Base-by-base conservation (phyloP, 163 green algal genomes). In the Scenedesmus sp. region DNA sequence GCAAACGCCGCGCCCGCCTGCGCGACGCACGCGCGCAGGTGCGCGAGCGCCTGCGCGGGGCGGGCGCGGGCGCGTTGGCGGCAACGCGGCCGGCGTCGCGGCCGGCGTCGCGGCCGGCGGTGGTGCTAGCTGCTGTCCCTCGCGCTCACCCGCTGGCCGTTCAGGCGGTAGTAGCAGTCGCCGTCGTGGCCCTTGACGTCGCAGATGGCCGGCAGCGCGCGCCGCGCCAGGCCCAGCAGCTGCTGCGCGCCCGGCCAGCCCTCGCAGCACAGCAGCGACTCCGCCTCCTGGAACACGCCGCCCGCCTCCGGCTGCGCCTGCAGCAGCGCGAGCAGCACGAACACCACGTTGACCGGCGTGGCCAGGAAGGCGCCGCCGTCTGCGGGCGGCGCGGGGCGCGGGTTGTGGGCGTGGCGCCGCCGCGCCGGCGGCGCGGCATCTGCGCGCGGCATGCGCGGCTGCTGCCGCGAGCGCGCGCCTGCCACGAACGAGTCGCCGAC, bases 261-360 rank as follows among this genome's bases (percentile, higher is more conserved):
- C n/a, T 81, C 63, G 13, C n/a, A 69, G 74, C 74, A 81, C 34
- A 81, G 62, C 39, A 81, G 63, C 2, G 60, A 69, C 33, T 54
- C 53, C 2, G 63, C 62, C 17, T 81, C 74, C 54, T 75, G 51
- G 31, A 70, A 81, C 74, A 81, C 67, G 33, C 31, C 31, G 24
- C 18, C 18, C 42, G 42, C 57, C 71, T 70, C 69, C 79, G 63
- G 63, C 66, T 63, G 24, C 22, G 63, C 63, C 24, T 82, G 66
- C 58, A 91, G 73, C 51, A 85, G 47, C 18, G 86, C 83, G 44
- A 91, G 74, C 42, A 87, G 51, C 9, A 91, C 20, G 34, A 86
- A 88, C n/a, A 91, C 62, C 4, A 60, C 57, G 33, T 91, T 84
- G 18, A 91, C 31, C 0, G 86, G 86, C 1, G 80, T 89, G 18